These are phyloP conservation scores for Mycena sp. DNA, from an alignment of 1,284 basidiomycete species.

Conservation along the genomic window DNA sequence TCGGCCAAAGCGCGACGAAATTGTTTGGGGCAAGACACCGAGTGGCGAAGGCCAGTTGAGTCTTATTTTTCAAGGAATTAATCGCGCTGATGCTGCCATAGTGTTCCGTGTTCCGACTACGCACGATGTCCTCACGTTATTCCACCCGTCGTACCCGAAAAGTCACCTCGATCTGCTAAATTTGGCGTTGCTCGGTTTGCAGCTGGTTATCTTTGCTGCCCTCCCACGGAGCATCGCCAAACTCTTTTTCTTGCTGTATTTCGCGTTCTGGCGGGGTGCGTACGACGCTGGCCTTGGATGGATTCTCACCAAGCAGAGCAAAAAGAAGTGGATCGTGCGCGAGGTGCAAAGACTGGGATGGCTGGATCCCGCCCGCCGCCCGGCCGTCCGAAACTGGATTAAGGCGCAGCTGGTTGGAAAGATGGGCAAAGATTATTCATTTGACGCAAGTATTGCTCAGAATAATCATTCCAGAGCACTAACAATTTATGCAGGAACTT, in stretches of 20 bases:
- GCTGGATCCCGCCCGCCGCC: constrained; percentile 80
- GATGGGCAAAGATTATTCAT: constrained; percentile 95
- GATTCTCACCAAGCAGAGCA: constrained; percentile 94
- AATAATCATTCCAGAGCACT: constrained; percentile 6
- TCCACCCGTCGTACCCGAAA: constrained; percentile 90
- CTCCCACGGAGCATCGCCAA: constrained; percentile 66
- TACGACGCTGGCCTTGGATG: constrained; percentile 96
- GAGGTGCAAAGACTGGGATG: constrained; percentile 85
- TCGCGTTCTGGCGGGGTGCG: constrained; percentile 91
- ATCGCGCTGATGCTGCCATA: constrained; percentile 39
- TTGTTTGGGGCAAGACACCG: constrained; percentile 91
- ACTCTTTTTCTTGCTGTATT: constrained; percentile 85
- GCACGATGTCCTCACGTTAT: constrained; percentile 93
- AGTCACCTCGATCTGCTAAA: constrained; percentile 93
- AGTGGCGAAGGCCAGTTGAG: constrained; percentile 74
- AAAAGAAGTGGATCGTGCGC: constrained; percentile 91
- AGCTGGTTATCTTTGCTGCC: constrained; percentile 79
- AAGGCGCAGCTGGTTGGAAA: constrained; percentile 88
- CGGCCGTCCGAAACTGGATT: constrained; percentile 83
- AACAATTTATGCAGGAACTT: constrained; percentile 60
- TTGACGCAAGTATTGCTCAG: constrained; percentile 70
- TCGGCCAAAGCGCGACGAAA: constrained; percentile 54
- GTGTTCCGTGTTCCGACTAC: constrained; percentile 97
- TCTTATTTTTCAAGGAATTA: constrained; percentile 12
- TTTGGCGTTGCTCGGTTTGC: constrained; percentile 79